A percentile compares a stretch with the other conserved stretches of the same genome.
Evolutionary conservation across 371 early-diverging fungal species (phyloP).

Genomic region (Zychaea mexicana): DNA sequence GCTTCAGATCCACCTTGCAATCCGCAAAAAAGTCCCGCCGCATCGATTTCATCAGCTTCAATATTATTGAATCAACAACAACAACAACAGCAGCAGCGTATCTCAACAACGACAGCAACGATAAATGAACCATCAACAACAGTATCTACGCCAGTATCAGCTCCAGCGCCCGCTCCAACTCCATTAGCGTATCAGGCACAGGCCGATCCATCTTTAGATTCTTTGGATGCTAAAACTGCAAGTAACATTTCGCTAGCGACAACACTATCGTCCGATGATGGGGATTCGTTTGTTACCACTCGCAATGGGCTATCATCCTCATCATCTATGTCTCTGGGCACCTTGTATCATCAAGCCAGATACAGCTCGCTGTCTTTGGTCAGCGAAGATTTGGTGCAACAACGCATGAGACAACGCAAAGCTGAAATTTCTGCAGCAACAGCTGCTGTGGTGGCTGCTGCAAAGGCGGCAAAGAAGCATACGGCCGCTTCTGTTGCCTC

Average conservation of each 20-base stretch:
- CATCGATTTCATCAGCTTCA: neutral
- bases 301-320: neutral
- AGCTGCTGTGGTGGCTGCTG: constrained; percentile 25
- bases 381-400: neutral
- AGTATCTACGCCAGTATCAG: no score
- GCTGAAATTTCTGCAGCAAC: constrained; percentile 22
- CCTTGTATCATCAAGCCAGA: neutral
- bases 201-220: neutral
- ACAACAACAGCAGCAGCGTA: neutral
- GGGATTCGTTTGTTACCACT: neutral
- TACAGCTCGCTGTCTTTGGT: neutral
- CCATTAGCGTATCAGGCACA: neutral
- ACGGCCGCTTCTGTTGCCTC: no score
- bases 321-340: neutral
- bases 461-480: constrained; percentile 15
- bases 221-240: neutral
- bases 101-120: neutral
- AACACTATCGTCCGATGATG: neutral
- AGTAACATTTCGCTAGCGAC: neutral
- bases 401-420: constrained; percentile 13
- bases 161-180: no score
- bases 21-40: neutral
- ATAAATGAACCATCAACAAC: no score
- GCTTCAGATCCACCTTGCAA: constrained; percentile 3
- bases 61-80: neutral